Evolutionary conservation across 176 grass and related monocot species (phyloP), one percentile per base, ranked within the genome.

Genomic region (Chrysopogon serrulatus): DNA sequence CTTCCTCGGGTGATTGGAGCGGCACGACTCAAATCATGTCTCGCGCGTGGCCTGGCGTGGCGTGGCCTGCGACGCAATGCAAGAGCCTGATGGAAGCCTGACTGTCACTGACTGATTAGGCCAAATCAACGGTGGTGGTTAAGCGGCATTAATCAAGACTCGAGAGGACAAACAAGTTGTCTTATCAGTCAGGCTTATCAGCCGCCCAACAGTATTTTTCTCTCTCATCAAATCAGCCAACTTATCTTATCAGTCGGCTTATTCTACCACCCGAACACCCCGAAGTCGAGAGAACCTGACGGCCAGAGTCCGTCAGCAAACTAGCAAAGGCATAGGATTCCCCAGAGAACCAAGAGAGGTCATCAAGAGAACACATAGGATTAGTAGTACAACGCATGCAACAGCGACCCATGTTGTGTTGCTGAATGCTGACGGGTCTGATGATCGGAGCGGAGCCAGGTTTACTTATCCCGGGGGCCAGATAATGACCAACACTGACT

Each of bases 401-500:
- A 57, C 23, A 57, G 53, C 53, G 53, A 57, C 53, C 53, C 53
- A 23, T 24, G 53, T 57, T 57, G 53, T 24, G 53, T 57, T 57
- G 53, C 21, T 11, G 53, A 57, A 24, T 11, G 53, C 21, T 57
- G 23, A 57, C 51, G 51, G 51, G 23, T 23, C 51, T 1, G 49
- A 39, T 7, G 2, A n/a, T n/a, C n/a, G n/a, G n/a, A n/a, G n/a
- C n/a, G n/a, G n/a, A n/a, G n/a, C n/a, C n/a, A n/a, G 37, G 8
- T 39, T 5, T 3, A 37, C 36, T 37, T 37, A 48, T 47, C 44
- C 0, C 13, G 11, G 10, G 10, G 10, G 40, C 40, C 40, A 10
- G 40, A 85, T 28, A 37, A 42, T 76, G 83, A 62, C 71, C 70
- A 71, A 28, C 78, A 76, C 51, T 33, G 49, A 66, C 30, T 26